Evolutionary conservation across 2,329 filamentous ascomycete species (phyloP), one percentile per base, ranked within the genome.

Genomic region (Arthrocladium fulminans): DNA sequence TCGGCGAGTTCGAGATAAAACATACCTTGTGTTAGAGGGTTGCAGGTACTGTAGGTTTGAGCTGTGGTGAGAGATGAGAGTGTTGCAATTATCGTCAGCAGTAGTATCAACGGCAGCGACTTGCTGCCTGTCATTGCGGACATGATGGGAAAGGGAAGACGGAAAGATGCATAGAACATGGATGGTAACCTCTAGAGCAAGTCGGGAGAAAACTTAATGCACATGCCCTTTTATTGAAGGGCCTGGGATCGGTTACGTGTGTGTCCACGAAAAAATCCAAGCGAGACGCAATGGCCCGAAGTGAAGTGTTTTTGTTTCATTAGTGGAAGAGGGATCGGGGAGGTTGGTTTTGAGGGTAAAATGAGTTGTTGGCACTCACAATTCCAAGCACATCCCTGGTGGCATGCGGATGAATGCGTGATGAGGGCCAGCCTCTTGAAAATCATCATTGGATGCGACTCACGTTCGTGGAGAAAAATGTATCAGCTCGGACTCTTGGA

Each of bases 21-120:
- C 65, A 55, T 59, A 70, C 68, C 56, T 48, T 64, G 60, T 44
- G 66, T 42, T 29, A 64, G 53, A 7, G 70, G 70, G 48, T 73
- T 68, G 57, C 70, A 73, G 48, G 63, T 55, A 2, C 67, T 68
- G 49, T 60, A 71, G 13, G 69, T 72, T 59, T 73, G 70, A 34
- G 68, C 67, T 23, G 57, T 24, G 20, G 19, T 29, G 9, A 35
- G 15, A 24, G 34, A 24, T 19, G 17, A 9, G 9, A 47, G 39
- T 17, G 35, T 22, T 13, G 42, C 13, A 13, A 45, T 12, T 7
- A 35, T 23, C 6, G 15, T 34, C 29, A 35, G 12, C 17, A 34
- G 29, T 20, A 35, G 42, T 19, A 45, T 15, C 17, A 23, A 35
- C 6, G 32, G 32, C 17, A 7, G 32, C 32, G 10, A 35, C 17